Percentiles rank a stretch among this genome's conserved stretches.
phyloP scores from a whole-genome alignment of 108 stramenopile genomes.

The Cyclotella distinguenda region DNA sequence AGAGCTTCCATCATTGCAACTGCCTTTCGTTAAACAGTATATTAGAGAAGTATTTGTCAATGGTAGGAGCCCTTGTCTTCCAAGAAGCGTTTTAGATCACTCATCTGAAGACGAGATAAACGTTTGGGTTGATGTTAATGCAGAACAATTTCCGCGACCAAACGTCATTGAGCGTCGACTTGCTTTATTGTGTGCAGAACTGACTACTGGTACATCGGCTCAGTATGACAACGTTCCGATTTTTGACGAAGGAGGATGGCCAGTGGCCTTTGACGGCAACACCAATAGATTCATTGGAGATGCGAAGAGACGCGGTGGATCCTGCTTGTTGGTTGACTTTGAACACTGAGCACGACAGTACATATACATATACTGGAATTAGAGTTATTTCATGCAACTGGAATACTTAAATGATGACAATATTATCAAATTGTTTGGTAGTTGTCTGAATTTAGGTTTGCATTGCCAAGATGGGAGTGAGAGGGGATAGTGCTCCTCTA shows the following conservation, averaged over 20 bases:
- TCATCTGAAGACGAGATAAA: conserved; percentile 44
- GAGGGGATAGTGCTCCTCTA: no score
- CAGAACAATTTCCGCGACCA: conserved; percentile 60
- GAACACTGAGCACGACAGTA: no score
- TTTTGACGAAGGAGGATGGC: conserved; percentile 87
- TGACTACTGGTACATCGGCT: conserved; percentile 33
- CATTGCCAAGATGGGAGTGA: no score
- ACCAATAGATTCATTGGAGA: conserved; percentile 3
- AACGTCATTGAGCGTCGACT: conserved; percentile 68
- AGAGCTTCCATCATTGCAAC: conserved; percentile 22
- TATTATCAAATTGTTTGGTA: no score
- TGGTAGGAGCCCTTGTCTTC: conserved; percentile 34
- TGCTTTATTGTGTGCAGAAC: conserved; percentile 62
- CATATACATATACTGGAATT: no score
- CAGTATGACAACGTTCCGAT: conserved; percentile 77
- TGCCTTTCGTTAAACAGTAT: conserved; percentile 39
- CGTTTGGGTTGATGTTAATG: conserved; percentile 59
- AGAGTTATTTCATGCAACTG: no score
- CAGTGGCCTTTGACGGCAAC: conserved; percentile 17
- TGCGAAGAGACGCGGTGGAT: neutral
- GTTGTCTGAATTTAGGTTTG: no score
- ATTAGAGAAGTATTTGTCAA: conserved; percentile 52
- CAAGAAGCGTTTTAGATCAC: conserved; percentile 16
- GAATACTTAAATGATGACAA: no score
- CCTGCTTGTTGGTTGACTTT: neutral